Evolutionary conservation across 345 rosid genomes (phyloP).

Genomic region (Salix exigua): DNA sequence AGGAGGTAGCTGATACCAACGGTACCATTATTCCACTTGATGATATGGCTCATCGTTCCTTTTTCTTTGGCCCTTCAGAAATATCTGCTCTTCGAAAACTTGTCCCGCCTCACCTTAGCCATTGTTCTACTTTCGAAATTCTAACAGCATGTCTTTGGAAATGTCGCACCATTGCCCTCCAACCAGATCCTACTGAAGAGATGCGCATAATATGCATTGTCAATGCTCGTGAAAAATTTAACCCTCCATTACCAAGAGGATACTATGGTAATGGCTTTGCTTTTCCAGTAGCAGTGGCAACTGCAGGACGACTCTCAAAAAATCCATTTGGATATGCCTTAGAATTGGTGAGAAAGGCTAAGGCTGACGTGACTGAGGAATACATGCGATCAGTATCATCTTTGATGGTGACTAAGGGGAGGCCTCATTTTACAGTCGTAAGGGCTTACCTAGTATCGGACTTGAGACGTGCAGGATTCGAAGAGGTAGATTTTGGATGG

Average conservation of each 20-base stretch:
- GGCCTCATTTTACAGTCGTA: neutral
- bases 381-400: conserved; percentile 16
- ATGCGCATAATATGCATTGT: conserved; percentile 9
- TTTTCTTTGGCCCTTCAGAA: conserved; percentile 17
- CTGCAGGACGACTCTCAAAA: conserved; percentile 7
- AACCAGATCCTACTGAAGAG: conserved; percentile 3
- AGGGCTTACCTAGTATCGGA: conserved; percentile 6
- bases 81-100: neutral
- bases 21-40: conserved; percentile 3
- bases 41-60: conserved; percentile 1
- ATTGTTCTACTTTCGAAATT: conserved; percentile 20
- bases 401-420: conserved; percentile 15
- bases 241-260: conserved; percentile 12
- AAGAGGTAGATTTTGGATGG: conserved; percentile 28
- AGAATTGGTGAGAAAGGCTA: conserved; percentile 25
- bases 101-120: neutral
- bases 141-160: conserved; percentile 28
- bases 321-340: conserved; percentile 36
- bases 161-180: conserved; percentile 18
- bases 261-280: conserved; percentile 44
- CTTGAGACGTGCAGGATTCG: neutral
- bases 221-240: neutral
- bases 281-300: conserved; percentile 24
- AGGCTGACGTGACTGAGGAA: conserved; percentile 24
- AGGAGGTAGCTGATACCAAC: conserved; percentile 4